Evolutionary conservation across 2,329 filamentous ascomycete species (phyloP), one percentile per base, ranked within the genome.

Genomic region (Beauveria sp.): DNA sequence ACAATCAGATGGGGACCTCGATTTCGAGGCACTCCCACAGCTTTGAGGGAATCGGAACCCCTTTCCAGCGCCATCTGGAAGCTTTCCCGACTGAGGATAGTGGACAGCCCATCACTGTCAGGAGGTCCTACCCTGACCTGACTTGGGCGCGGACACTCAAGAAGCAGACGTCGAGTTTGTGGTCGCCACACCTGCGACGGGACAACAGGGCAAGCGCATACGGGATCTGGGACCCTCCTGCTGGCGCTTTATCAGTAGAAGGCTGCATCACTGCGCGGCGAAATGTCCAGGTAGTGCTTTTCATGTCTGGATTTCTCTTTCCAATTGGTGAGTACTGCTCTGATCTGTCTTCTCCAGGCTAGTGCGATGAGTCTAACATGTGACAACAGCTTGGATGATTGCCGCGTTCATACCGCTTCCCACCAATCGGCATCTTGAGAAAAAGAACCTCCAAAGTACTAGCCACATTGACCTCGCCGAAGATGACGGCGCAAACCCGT

Each of bases 301-400:
- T 96, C 74, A 84, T 87, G 61, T 48, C 88, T 52, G 91, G 91
- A 26, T 96, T 96, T 69, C 76, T 93, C 52, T 85, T 91, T 69
- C 91, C 90, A 6, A 81, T 91, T 64, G 80, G 86, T 88, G 76
- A 74, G 84, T 73, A 40, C 55, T 28, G 18, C n/a, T 28, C 53
- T 31, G 18, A 24, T 8, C 18, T 24, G 3, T 18, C 28, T 26
- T 24, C 3, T 5, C 28, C 20, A 6, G 22, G 14, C 28, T 8
- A 18, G 12, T 43, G 1, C 12, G 10, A 31, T 5, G 28, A 31
- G 7, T 7, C 50, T 64, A 48, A 61, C 59, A 6, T 38, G 67
- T 46, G 12, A 56, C 50, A 59, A 54, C 67, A 88, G 88, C 88
- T 61, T 96, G 91, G 91, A 89, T 93, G 77, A 79, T 91, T 65